Evolutionary conservation across 768 basidiomycete species (phyloP).

Genomic region (Auricularia cornea): DNA sequence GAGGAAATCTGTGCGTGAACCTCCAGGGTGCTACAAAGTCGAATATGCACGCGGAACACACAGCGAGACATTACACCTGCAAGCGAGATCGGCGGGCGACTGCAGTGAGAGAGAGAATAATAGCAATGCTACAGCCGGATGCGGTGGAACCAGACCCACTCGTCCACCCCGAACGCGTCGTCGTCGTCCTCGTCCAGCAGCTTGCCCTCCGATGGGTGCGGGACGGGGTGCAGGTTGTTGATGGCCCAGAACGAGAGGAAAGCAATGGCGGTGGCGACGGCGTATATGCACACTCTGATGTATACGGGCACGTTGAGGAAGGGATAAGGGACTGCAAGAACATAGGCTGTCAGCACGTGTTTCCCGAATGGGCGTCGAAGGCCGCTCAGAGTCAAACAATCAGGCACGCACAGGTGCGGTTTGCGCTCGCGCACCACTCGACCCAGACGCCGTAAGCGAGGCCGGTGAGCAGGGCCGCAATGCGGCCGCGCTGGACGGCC

Average conservation of each 20-base stretch:
- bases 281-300: conserved; percentile 53
- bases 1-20: too few relatives aligned
- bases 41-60: not conserved
- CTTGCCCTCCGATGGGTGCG: not conserved
- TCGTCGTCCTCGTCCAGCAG: not conserved
- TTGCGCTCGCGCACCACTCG: conserved; percentile 56
- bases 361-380: not conserved
- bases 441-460: conserved; percentile 54
- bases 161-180: not conserved
- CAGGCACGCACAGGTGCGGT: conserved; percentile 47
- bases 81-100: not conserved
- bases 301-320: conserved; percentile 58
- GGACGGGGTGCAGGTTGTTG: conserved; percentile 44
- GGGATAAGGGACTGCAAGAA: conserved; percentile 66
- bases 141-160: not conserved
- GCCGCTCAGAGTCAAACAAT: not conserved
- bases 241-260: conserved; percentile 47
- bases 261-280: conserved; percentile 40
- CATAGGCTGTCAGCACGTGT: too few relatives aligned
- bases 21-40: too few relatives aligned
- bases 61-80: not conserved
- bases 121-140: not conserved
- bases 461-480: conserved; percentile 24
- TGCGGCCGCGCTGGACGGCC: conserved; percentile 25
- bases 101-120: not conserved